A percentile compares a stretch with the other conserved stretches of the same genome.
phyloP scores from a whole-genome alignment of 2,329 filamentous ascomycete genomes.

The Colletotrichum limetticola region DNA sequence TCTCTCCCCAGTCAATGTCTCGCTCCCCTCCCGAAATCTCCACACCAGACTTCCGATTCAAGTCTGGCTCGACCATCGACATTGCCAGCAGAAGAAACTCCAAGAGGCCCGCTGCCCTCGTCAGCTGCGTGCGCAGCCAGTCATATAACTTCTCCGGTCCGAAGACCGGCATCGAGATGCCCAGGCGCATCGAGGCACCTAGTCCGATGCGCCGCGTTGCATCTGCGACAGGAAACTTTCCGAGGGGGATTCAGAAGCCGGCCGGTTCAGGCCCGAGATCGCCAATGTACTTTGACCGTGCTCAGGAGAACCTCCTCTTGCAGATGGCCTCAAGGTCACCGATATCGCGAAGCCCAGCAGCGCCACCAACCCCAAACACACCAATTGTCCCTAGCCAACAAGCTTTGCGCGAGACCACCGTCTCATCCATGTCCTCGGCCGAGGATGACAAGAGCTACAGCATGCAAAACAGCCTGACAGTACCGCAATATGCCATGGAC shows the following conservation, averaged over 20 bases:
- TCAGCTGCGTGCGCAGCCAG: constrained; percentile 56
- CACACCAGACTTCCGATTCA: constrained; percentile 51
- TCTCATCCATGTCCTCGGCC: constrained; percentile 51
- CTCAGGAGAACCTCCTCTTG: constrained; percentile 56
- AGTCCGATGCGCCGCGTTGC: constrained; percentile 65
- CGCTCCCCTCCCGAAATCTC: constrained; percentile 40
- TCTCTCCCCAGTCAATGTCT: constrained; percentile 45
- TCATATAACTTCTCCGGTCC: constrained; percentile 50
- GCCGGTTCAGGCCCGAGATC: constrained; percentile 51
- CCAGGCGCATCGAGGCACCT: constrained; percentile 55
- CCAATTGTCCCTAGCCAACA: constrained; percentile 53
- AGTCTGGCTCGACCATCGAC: constrained; percentile 62
- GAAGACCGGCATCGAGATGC: constrained; percentile 60
- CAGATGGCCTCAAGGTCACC: constrained; percentile 52
- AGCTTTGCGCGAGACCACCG: constrained; percentile 50
- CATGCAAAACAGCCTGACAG: constrained; percentile 36
- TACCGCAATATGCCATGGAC: constrained; percentile 46
- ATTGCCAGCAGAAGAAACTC: constrained; percentile 64
- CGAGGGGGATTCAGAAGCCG: constrained; percentile 54
- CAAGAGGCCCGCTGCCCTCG: constrained; percentile 60
- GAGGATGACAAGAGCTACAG: constrained; percentile 44
- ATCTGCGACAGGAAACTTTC: constrained; percentile 57
- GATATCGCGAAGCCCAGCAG: constrained; percentile 51
- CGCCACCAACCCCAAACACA: constrained; percentile 62
- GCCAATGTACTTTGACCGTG: constrained; percentile 56